A percentile compares a stretch with the other conserved stretches of the same genome.
Conservation (phyloP, 106 monocot genomes). For the Dioscorea zingiberensis region DNA sequence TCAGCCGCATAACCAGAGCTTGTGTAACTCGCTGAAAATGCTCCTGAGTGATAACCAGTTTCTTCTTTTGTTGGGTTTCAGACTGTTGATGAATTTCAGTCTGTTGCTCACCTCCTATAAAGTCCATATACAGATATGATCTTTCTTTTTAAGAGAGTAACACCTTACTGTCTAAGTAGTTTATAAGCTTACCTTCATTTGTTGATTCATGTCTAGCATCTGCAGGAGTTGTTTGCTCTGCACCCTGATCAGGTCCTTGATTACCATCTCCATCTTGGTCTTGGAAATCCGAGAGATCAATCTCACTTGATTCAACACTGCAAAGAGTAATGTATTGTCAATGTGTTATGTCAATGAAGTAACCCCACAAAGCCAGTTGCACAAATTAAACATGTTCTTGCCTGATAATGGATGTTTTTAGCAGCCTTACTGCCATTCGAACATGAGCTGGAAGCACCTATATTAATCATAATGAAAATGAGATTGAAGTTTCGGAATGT, state of each 20-base stretch:
- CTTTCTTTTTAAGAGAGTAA: too few species aligned
- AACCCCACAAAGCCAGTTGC: background rate
- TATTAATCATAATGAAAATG: background rate
- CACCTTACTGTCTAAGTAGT: too few species aligned
- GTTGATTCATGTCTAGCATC: conserved; percentile 28
- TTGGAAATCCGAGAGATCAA: conserved; percentile 98
- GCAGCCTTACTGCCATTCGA: conserved; percentile 78
- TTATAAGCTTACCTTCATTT: conserved; percentile 39
- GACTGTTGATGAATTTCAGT: conserved; percentile 21
- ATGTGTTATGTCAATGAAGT: background rate
- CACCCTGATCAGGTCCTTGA: conserved; percentile 22
- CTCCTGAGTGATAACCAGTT: conserved; percentile 78
- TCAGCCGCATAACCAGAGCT: conserved; percentile 67
- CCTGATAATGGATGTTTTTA: conserved; percentile 98
- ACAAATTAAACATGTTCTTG: conserved; percentile 15
- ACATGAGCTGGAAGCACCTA: conserved; percentile 68
- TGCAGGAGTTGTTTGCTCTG: conserved; percentile 20
- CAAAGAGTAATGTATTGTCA: conserved; percentile 10
- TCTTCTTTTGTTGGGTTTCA: conserved; percentile 43
- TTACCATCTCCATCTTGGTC: conserved; percentile 47
- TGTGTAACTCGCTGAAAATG: conserved; percentile 90
- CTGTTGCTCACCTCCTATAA: conserved; percentile 37
- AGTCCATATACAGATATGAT: background rate
- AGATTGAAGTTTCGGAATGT: background rate
- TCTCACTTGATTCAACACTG: conserved; percentile 98